A percentile compares a stretch with the other conserved stretches of the same genome.
These are phyloP conservation scores for Rubia tinctorum DNA, from an alignment of 305 asterid species.

Conservation along the genomic window DNA sequence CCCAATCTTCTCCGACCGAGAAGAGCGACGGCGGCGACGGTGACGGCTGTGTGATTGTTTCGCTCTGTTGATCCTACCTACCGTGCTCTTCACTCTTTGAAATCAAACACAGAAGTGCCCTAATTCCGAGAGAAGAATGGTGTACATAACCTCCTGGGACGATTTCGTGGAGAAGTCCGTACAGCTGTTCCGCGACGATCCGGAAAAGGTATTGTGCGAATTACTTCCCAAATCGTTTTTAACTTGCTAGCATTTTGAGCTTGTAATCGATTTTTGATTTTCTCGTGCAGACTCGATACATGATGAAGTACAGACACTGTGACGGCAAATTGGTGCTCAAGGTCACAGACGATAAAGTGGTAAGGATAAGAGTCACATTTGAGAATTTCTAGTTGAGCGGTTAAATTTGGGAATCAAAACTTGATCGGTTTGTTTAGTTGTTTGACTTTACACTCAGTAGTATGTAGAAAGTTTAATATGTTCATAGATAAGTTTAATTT, in stretches of 20 bases:
- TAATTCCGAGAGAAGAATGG: conserved; percentile 38
- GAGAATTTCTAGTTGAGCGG: not conserved
- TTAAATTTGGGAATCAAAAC: not conserved
- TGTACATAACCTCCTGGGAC: conserved; percentile 83
- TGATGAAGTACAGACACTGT: conserved; percentile 84
- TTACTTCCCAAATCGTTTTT: not conserved
- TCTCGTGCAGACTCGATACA: conserved; percentile 64
- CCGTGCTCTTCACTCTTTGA: not conserved
- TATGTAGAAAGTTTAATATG: not conserved
- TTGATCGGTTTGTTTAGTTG: not conserved
- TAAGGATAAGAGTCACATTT: conserved; percentile 11
- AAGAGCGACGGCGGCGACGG: conserved; percentile 2
- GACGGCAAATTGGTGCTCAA: conserved; percentile 92
- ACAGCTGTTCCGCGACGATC: conserved; percentile 77
- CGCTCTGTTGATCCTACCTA: not conserved
- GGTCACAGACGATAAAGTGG: conserved; percentile 87
- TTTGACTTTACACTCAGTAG: not conserved
- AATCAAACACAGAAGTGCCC: not conserved
- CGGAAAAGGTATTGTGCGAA: conserved; percentile 47
- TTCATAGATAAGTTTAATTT: not conserved
- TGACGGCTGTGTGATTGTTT: not conserved
- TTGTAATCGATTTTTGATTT: not conserved
- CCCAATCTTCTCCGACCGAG: not conserved
- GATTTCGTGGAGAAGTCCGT: conserved; percentile 82
- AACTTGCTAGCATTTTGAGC: not conserved